phyloP scores from a whole-genome alignment of 805 yeast genomes.

The Ogataea allantospora region DNA sequence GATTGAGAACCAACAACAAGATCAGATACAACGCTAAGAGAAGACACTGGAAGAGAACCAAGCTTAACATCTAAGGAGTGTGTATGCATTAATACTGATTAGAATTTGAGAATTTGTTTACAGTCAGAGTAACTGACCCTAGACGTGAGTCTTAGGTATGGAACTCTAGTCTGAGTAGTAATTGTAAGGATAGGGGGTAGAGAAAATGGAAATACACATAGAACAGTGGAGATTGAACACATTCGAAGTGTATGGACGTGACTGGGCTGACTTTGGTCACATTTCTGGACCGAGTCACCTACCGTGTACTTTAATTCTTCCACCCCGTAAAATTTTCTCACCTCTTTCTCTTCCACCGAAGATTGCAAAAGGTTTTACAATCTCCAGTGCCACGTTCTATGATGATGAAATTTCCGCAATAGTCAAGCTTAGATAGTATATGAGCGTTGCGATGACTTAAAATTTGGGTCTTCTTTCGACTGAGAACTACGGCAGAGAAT shows the following conservation, averaged over 20 bases:
- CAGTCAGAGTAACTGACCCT: no score
- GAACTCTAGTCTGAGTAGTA: no score
- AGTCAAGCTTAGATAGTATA: conserved; percentile 46
- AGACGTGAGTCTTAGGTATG: no score
- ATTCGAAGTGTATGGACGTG: no score
- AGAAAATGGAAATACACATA: no score
- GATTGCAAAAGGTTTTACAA: conserved; percentile 4
- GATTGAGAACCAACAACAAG: conserved; percentile 96
- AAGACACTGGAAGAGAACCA: conserved; percentile 99
- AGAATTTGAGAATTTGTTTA: conserved; percentile 3
- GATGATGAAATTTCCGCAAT: conserved; percentile 36
- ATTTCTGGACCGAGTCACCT: no score
- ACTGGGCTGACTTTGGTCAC: no score
- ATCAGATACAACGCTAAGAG: conserved; percentile 99
- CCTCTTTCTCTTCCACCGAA: conserved; percentile 3
- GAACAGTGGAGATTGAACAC: no score
- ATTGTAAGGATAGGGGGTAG: no score
- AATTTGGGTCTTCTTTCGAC: conserved; percentile 41
- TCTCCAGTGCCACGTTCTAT: conserved; percentile 12
- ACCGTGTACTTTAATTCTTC: neutral
- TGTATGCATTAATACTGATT: conserved; percentile 19
- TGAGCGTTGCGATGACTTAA: conserved; percentile 38
- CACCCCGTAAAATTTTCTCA: neutral
- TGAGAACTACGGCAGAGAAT: conserved; percentile 18
- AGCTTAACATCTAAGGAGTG: conserved; percentile 82